Conservation (phyloP, 2,329 filamentous ascomycete species). For the Tetracladium maxilliforme region DNA sequence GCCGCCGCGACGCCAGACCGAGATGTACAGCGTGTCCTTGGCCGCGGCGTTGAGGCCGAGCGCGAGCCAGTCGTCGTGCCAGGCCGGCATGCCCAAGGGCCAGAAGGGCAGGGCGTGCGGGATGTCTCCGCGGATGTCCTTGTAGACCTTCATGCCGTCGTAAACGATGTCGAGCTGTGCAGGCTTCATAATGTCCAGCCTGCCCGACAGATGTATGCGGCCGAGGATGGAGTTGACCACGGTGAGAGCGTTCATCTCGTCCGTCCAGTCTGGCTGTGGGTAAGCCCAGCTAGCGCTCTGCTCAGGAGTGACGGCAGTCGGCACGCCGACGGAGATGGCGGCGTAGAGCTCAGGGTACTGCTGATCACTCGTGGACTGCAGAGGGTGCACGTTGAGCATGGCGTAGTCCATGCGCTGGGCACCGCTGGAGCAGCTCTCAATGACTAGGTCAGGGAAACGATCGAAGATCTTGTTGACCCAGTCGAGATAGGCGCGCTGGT, state of each 20-base stretch:
- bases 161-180: slow-evolving; percentile 11
- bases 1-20: too few species aligned
- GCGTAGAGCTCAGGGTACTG: slow-evolving; percentile 16
- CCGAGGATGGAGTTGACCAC: slow-evolving; percentile 18
- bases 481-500: slow-evolving; percentile 16
- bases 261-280: slow-evolving; percentile 16
- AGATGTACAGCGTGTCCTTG: too few species aligned
- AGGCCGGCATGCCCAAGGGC: slow-evolving; percentile 16
- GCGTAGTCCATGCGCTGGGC: slow-evolving; percentile 20
- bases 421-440: slow-evolving; percentile 20
- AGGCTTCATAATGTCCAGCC: slow-evolving; percentile 10
- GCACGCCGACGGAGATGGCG: slow-evolving; percentile 14
- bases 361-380: slow-evolving; percentile 20
- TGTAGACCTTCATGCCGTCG: slow-evolving; percentile 16
- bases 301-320: slow-evolving; percentile 18
- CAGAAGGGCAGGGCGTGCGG: slow-evolving; percentile 12
- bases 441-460: slow-evolving; percentile 12
- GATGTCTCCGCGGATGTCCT: slow-evolving; percentile 10
- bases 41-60: too few species aligned
- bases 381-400: slow-evolving; percentile 14
- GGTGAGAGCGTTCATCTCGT: slow-evolving; percentile 17
- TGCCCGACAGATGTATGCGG: slow-evolving; percentile 15
- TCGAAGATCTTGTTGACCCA: slow-evolving; percentile 15
- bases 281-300: slow-evolving; percentile 20
- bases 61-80: slow-evolving; percentile 16